A percentile compares a stretch with the other conserved stretches of the same genome.
Conservation (phyloP, 1,284 basidiomycete genomes). For the Pterulicium gracile region DNA sequence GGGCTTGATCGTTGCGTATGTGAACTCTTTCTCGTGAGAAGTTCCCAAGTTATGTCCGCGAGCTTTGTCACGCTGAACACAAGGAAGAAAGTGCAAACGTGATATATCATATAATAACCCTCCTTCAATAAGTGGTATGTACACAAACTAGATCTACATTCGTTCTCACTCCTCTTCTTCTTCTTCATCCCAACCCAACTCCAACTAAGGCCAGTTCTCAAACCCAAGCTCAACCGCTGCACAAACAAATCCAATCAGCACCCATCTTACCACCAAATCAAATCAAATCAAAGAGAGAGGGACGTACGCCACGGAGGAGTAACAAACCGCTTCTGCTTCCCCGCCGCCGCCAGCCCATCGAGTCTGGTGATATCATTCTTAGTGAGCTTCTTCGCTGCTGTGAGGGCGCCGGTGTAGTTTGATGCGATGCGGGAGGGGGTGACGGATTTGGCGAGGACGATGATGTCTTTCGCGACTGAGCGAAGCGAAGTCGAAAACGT, state of each 20-base stretch:
- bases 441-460: constrained; percentile 70
- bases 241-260: constrained; percentile 11
- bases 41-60: too few relatives aligned
- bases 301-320: constrained; percentile 55
- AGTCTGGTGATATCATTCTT: constrained; percentile 50
- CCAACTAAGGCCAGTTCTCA: constrained; percentile 41
- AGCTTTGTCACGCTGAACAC: too few relatives aligned
- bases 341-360: constrained; percentile 54
- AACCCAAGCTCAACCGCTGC: constrained; percentile 58
- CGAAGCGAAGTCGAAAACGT: constrained; percentile 6
- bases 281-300: constrained; percentile 6
- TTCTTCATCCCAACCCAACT: too few relatives aligned
- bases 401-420: constrained; percentile 49
- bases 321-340: constrained; percentile 55
- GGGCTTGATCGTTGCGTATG: too few relatives aligned
- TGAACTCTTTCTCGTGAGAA: too few relatives aligned
- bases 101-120: too few relatives aligned
- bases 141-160: too few relatives aligned
- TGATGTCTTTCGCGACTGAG: constrained; percentile 50
- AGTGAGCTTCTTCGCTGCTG: constrained; percentile 39
- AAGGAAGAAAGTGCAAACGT: too few relatives aligned
- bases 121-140: too few relatives aligned
- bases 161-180: too few relatives aligned
- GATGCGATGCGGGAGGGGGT: constrained; percentile 62
- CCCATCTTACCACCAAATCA: constrained; percentile 5